Percentiles rank a stretch among this genome's conserved stretches.
phyloP scores from a whole-genome alignment of 2,329 filamentous ascomycete genomes.

The Fusarium humuli region DNA sequence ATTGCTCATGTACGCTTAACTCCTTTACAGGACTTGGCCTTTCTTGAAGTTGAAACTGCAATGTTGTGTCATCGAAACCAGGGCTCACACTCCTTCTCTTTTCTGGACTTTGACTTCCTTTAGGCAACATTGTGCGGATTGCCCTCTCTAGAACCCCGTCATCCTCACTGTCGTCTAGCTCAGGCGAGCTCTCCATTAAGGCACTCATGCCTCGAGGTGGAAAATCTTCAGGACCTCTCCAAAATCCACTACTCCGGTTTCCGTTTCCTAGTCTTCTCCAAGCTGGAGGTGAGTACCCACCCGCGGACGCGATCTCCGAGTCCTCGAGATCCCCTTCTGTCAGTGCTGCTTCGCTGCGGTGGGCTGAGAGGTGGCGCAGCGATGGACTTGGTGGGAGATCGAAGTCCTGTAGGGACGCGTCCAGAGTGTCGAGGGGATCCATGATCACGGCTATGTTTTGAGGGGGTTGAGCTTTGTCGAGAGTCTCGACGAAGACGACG shows the following conservation, averaged over 20 bases:
- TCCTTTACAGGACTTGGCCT: constrained; percentile 44
- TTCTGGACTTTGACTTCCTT: constrained; percentile 67
- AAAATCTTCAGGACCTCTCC: constrained; percentile 66
- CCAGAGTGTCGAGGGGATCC: constrained; percentile 58
- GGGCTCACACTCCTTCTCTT: constrained; percentile 62
- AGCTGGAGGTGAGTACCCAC: constrained; percentile 70
- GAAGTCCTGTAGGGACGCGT: constrained; percentile 67
- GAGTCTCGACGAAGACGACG: constrained; percentile 31
- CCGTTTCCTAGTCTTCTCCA: constrained; percentile 72
- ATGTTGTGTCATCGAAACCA: constrained; percentile 55
- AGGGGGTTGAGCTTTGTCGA: constrained; percentile 12
- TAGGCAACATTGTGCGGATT: constrained; percentile 65
- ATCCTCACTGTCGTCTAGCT: constrained; percentile 49
- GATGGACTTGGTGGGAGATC: constrained; percentile 60
- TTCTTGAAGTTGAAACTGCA: constrained; percentile 50
- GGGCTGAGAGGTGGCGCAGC: constrained; percentile 50
- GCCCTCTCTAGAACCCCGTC: constrained; percentile 63
- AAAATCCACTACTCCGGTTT: constrained; percentile 68
- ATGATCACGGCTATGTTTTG: constrained; percentile 39
- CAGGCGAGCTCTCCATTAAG: constrained; percentile 42
- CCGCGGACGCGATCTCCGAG: constrained; percentile 61
- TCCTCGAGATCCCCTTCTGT: constrained; percentile 56
- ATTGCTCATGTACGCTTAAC: constrained; percentile 41
- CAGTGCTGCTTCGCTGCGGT: constrained; percentile 51
- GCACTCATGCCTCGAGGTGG: constrained; percentile 53